Percentiles rank a stretch among this genome's conserved stretches.
Conservation (phyloP, 495 filamentous ascomycete species). For the Pyrenula aspistea region DNA sequence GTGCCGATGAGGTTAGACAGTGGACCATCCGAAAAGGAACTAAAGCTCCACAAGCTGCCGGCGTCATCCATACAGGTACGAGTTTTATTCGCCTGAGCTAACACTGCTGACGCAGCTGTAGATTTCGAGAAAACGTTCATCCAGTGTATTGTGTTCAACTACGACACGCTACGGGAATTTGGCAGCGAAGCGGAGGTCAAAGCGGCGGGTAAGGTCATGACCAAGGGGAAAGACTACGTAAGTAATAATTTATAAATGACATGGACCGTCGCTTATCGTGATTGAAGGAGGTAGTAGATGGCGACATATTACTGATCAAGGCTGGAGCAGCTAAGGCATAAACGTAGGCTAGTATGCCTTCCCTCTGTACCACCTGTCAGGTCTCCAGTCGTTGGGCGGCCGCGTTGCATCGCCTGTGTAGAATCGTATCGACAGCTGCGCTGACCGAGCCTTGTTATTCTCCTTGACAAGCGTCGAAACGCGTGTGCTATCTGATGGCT, state of each 20-base stretch:
- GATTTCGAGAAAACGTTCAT: conserved; percentile 99
- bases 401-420: too few species aligned
- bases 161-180: conserved; percentile 59
- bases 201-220: conserved; percentile 91
- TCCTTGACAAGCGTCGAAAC: too few species aligned
- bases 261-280: conserved; percentile 31
- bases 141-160: conserved; percentile 87
- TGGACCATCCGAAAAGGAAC: conserved; percentile 96
- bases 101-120: conserved; percentile 5
- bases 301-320: conserved; percentile 72
- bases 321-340: conserved; percentile 85
- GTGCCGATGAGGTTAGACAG: conserved; percentile 92
- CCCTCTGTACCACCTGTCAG: too few species aligned
- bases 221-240: conserved; percentile 97
- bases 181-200: conserved; percentile 83
- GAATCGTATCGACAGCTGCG: too few species aligned
- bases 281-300: conserved; percentile 21
- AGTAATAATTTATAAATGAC: conserved; percentile 42
- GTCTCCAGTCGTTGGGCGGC: too few species aligned
- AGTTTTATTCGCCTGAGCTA: neutral
- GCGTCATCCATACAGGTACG: conserved; percentile 77
- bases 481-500: too few species aligned
- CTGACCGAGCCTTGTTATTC: too few species aligned
- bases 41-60: conserved; percentile 93
- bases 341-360: too few species aligned